A percentile compares a stretch with the other conserved stretches of the same genome.
phyloP scores from a whole-genome alignment of 202 grass and related monocot genomes.

The Setaria italica region DNA sequence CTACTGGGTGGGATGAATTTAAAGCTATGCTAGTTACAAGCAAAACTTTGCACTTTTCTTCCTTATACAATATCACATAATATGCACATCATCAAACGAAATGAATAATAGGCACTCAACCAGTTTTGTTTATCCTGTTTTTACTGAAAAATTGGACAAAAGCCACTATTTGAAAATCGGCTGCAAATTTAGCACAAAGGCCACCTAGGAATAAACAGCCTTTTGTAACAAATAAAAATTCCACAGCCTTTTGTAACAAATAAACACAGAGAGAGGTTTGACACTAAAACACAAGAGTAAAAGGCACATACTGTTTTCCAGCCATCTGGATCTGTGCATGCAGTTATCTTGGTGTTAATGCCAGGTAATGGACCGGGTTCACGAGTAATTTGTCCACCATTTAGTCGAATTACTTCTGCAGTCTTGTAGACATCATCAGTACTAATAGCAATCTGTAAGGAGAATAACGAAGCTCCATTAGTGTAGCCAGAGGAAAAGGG shows the following conservation, averaged over 20 bases:
- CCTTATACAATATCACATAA: conserved; percentile 10
- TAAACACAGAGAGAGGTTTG: background rate
- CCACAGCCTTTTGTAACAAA: background rate
- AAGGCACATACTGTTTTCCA: conserved; percentile 87
- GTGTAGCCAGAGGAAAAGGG: conserved; percentile 12
- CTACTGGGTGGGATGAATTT: background rate
- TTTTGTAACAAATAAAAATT: background rate
- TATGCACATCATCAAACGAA: background rate
- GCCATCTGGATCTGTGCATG: conserved; percentile 91
- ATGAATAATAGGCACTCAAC: background rate
- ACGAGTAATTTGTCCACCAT: conserved; percentile 77
- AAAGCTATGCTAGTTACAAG: background rate
- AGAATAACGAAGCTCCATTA: conserved; percentile 42
- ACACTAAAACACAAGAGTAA: conserved; percentile 37
- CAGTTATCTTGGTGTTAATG: conserved; percentile 91
- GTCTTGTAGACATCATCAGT: conserved; percentile 99
- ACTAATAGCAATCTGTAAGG: conserved; percentile 82
- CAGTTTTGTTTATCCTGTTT: conserved; percentile 13
- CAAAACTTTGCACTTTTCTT: background rate
- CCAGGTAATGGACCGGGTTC: conserved; percentile 93
- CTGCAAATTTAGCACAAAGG: background rate
- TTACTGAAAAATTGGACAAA: background rate
- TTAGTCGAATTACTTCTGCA: conserved; percentile 75
- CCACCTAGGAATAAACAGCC: conserved; percentile 11
- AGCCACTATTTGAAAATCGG: background rate